Base-by-base conservation (phyloP, 768 basidiomycete genomes). In the Mycena leptocephala region DNA sequence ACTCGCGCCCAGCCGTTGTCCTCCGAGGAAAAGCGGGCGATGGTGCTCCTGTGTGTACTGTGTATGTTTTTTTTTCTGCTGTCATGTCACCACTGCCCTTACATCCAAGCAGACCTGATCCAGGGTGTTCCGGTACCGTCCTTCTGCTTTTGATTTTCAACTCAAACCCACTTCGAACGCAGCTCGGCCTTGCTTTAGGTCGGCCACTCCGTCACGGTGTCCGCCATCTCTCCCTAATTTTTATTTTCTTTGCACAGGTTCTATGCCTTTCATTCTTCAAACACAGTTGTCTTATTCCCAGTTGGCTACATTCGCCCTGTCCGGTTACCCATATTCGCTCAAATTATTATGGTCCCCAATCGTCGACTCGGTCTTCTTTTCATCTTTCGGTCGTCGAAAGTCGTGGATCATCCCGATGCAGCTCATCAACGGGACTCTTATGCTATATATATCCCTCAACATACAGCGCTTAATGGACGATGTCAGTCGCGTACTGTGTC, bases 381-480 rank as follows among this genome's bases (percentile, higher is more conserved):
- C 92, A 37, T 93, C 92, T 53, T 79, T 97, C 75, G 98, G 98
- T n/a, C 93, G 98, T 58, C 90, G 98, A 78, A 99, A 99, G 84
- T 97, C 96, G 75, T 99, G 98, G 98, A 99, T 99, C 79, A 94
- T 99, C 75, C 98, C 98, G 39, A 98, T 99, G 90, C 98, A 99
- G 83, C 84, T 93, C 41, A 92, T 96, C 76, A 95, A 98, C 59
- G 98, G 96, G 46, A 88, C 91, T 46, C 87, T 97, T 70, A 95
- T 96, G 95, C 79, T 95, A 33, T 93, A 92, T 80, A 94, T 96
- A 74, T 94, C 95, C 5, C 82, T 90, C 67, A 92, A 94, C 78
- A 93, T 94, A 7, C 90, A 96, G 80, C 90, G 90, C 76, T 86
- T 97, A 75, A 90, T 98, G 84, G 92, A 95, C 69, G 90, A 95